A percentile compares a stretch with the other conserved stretches of the same genome.
Conservation (phyloP, 2,329 filamentous ascomycete genomes). For the Alternaria incomplexa region DNA sequence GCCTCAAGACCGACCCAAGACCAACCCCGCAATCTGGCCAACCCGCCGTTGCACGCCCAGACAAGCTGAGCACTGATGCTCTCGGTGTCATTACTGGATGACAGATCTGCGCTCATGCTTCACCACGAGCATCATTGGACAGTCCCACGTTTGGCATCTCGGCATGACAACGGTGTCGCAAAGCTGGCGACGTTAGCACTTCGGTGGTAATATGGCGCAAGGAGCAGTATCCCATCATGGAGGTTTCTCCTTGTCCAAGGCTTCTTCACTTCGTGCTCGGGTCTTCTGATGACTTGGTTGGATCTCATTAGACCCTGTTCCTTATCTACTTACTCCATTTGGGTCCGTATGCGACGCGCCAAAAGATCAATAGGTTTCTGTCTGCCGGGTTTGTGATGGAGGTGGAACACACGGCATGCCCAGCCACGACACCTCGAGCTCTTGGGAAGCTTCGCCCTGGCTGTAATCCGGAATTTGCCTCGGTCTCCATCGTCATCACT, state of each 20-base stretch:
- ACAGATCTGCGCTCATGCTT: neutral
- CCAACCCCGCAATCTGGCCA: conserved; percentile 24
- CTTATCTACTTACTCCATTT: neutral
- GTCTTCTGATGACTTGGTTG: conserved; percentile 1
- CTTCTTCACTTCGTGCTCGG: neutral
- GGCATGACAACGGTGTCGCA: neutral
- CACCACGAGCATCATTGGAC: neutral
- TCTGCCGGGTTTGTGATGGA: neutral
- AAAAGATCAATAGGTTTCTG: neutral
- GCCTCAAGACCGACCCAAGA: conserved; percentile 8
- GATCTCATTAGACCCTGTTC: neutral
- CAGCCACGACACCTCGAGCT: neutral
- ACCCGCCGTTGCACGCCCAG: conserved; percentile 3
- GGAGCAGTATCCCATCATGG: neutral
- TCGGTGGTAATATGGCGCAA: neutral
- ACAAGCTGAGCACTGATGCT: conserved; percentile 1
- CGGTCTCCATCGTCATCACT: neutral
- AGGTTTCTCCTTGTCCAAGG: neutral
- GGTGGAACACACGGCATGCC: neutral
- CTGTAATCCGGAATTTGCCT: conserved; percentile 4
- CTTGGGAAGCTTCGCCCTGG: conserved; percentile 10
- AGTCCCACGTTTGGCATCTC: neutral
- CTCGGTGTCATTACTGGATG: conserved; percentile 1
- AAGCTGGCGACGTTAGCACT: neutral
- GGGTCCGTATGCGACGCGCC: neutral